Base-by-base conservation (phyloP, 306 rosid genomes). In the Canavalia gladiata region DNA sequence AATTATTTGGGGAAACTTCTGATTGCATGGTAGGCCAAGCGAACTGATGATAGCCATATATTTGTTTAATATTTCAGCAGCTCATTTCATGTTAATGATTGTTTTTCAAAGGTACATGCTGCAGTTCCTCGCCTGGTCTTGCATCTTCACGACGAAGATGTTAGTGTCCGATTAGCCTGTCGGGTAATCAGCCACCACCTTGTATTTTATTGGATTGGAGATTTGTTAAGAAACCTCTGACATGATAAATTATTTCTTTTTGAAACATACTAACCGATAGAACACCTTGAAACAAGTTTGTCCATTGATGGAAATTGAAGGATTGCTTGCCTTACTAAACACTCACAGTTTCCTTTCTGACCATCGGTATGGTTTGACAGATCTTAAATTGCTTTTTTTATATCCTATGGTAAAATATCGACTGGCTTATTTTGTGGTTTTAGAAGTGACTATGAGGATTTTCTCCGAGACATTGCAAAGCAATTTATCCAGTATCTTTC, bases 121-220 rank as follows among this genome's bases (percentile, higher is more conserved):
- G 86, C 91, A 66, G 63, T 95, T 83, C 97, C 99, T 77, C 94
- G 97, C 84, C 86, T 95, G 78, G 88, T 95, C 83, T 88, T 95
- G 89, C 99, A 95, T 84, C 86, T 91, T 62, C 90, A 91, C 79
- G 99, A 95, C 68, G 97, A 91, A 39, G 95, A 95, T 69, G 10
- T 79, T 78, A 81, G 88, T 49, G 97, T 95, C 33, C 89, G 97
- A 68, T 85, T 88, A 52, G 97, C 99, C 75, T 95, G 99, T 86
- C 97, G 99, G 99, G 99, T 95, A 92, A 82, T 87, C 72, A 34
- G 43, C 75, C 64, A 69, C 35, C 45, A 54, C 81, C 84, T 60
- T 84, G 84, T 11, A 67, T 54, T 85, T 75, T 78, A 78, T 54
- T 65, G 62, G 55, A 41, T n/a, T 29, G 75, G 54, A 45, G 35